A percentile compares a stretch with the other conserved stretches of the same genome.
These are phyloP conservation scores for Pseudogymnoascus sp. DNA, from an alignment of 2,329 filamentous ascomycete genomes.

Conservation along the genomic window DNA sequence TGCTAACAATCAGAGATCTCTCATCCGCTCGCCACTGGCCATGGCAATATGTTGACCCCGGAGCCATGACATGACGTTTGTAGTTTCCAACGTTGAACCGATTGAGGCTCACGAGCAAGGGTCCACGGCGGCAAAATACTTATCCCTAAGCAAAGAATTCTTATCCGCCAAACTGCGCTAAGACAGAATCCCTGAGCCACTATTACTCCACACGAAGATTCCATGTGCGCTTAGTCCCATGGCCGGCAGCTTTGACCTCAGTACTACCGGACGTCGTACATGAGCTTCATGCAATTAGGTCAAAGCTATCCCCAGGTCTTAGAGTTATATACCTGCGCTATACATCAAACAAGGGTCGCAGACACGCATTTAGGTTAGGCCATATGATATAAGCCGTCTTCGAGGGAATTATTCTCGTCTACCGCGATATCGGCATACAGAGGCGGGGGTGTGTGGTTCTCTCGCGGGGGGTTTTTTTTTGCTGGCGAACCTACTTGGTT, in stretches of 20 bases:
- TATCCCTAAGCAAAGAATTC: background rate
- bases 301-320: background rate
- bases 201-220: background rate
- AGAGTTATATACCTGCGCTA: background rate
- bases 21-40: background rate
- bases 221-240: background rate
- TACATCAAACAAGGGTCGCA: background rate
- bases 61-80: background rate
- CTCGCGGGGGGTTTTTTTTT: background rate
- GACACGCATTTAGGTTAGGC: background rate
- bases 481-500: background rate
- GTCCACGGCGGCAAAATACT: background rate
- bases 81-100: background rate
- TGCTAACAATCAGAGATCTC: background rate
- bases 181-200: background rate
- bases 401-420: background rate
- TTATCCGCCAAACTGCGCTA: background rate
- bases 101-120: background rate
- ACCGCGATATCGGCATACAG: background rate
- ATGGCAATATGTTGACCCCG: conserved; percentile 8
- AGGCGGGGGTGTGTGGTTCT: background rate
- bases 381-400: background rate
- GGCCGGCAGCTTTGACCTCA: background rate
- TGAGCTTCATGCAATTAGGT: background rate
- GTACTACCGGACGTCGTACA: background rate